A percentile compares a stretch with the other conserved stretches of the same genome.
phyloP scores from a whole-genome alignment of 805 yeast genomes.

The Saturnispora serradocipensis region DNA sequence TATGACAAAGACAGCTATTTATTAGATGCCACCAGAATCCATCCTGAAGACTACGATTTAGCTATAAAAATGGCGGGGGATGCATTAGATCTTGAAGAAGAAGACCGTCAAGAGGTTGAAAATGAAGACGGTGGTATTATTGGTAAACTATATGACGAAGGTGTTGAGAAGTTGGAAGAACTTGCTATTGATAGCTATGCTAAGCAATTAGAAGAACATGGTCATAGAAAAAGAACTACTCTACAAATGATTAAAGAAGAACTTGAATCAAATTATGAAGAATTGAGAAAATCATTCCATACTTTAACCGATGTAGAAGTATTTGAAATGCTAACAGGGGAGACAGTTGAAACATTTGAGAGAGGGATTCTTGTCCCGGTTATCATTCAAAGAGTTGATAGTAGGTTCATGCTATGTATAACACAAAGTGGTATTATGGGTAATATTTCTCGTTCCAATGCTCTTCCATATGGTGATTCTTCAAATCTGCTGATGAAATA shows the following conservation, averaged over 20 bases:
- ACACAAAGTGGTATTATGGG: slow-evolving; percentile 49
- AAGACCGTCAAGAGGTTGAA: slow-evolving; percentile 67
- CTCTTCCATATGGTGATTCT: slow-evolving; percentile 40
- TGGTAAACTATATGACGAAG: slow-evolving; percentile 60
- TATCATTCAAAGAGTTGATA: slow-evolving; percentile 53
- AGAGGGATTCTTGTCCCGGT: slow-evolving; percentile 71
- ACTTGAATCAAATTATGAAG: slow-evolving; percentile 79
- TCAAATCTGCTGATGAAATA: slow-evolving; percentile 32
- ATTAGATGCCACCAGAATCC: slow-evolving; percentile 91
- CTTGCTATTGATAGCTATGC: slow-evolving; percentile 88
- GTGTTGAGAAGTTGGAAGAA: slow-evolving; percentile 70
- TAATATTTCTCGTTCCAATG: slow-evolving; percentile 24
- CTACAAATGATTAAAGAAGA: slow-evolving; percentile 80
- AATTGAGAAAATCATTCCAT: slow-evolving; percentile 67
- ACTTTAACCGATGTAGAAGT: slow-evolving; percentile 58
- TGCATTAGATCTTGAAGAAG: slow-evolving; percentile 93
- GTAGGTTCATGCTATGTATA: slow-evolving; percentile 29
- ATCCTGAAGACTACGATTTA: slow-evolving; percentile 94
- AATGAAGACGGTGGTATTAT: slow-evolving; percentile 73
- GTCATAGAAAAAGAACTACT: slow-evolving; percentile 68
- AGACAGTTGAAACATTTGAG: slow-evolving; percentile 57
- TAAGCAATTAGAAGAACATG: slow-evolving; percentile 72
- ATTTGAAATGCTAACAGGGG: slow-evolving; percentile 86
- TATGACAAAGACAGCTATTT: slow-evolving; percentile 60
- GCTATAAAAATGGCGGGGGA: slow-evolving; percentile 98